A percentile compares a stretch with the other conserved stretches of the same genome.
Conservation (phyloP, 108 stramenopile species). For the Fragilariopsis cylindrus region DNA sequence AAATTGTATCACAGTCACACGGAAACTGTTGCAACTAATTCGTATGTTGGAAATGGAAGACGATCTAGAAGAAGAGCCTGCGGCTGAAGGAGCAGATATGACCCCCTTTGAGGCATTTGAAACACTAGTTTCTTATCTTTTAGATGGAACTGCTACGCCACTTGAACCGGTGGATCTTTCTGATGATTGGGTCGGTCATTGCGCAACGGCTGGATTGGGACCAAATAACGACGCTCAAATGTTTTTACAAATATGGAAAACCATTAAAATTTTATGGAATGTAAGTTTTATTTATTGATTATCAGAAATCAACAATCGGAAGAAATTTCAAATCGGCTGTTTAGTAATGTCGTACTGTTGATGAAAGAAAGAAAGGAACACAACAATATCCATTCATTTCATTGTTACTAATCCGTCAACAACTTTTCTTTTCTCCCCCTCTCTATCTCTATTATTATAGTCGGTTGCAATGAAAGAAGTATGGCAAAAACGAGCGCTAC, state of each 20-base stretch:
- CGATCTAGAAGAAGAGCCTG: conserved; percentile 63
- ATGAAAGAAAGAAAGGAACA: too few relatives aligned
- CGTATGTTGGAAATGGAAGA: conserved; percentile 64
- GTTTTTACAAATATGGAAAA: conserved; percentile 76
- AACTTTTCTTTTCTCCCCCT: not conserved
- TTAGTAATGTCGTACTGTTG: too few relatives aligned
- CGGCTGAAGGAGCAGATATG: conserved; percentile 47
- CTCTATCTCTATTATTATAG: conserved; percentile 16
- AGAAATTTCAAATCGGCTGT: not conserved
- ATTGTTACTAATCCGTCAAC: too few relatives aligned
- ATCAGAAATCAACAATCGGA: not conserved
- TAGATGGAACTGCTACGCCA: conserved; percentile 69
- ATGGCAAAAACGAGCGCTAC: conserved; percentile 75
- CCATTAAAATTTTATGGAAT: conserved; percentile 83
- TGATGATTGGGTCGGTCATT: conserved; percentile 88
- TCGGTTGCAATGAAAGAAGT: conserved; percentile 68
- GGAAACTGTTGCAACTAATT: conserved; percentile 73
- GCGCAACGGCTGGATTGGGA: conserved; percentile 74
- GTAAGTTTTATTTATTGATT: conserved; percentile 42
- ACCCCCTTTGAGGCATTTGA: conserved; percentile 75
- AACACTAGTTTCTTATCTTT: conserved; percentile 52
- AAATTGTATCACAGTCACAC: conserved; percentile 75
- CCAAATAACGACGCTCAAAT: conserved; percentile 85
- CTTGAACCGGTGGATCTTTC: conserved; percentile 36
- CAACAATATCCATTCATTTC: too few relatives aligned